These are phyloP conservation scores for Bassia scoparia DNA, from an alignment of 148 eudicot species.

Conservation along the genomic window DNA sequence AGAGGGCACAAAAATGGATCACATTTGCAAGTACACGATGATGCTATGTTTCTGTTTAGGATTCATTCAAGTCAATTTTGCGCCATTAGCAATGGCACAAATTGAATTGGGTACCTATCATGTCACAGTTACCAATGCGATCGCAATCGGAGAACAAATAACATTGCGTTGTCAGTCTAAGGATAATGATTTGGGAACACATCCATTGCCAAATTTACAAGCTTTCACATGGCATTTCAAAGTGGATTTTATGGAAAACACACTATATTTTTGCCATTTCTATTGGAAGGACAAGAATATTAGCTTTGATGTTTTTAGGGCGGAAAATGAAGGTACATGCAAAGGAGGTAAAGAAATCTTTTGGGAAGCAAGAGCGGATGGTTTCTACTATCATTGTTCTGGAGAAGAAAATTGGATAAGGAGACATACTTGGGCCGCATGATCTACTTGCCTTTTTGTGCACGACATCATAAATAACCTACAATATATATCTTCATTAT, in stretches of 20 bases:
- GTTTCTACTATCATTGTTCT: background rate
- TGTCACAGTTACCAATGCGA: background rate
- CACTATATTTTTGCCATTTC: slow-evolving; percentile 20
- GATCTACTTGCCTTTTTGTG: background rate
- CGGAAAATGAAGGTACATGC: background rate
- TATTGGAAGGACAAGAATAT: background rate
- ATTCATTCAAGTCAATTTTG: background rate
- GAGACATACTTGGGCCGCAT: background rate
- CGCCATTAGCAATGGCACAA: slow-evolving; percentile 1
- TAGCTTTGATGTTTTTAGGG: slow-evolving; percentile 11
- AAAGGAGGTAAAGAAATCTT: background rate
- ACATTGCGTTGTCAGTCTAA: slow-evolving; percentile 15
- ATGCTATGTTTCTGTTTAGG: background rate
- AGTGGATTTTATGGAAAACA: background rate
- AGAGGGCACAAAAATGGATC: too few relatives aligned
- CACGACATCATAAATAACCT: too few relatives aligned
- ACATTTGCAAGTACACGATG: background rate
- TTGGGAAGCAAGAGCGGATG: background rate
- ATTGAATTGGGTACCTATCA: background rate
- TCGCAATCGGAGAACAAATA: background rate
- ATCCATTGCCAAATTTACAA: background rate
- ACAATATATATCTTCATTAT: too few relatives aligned
- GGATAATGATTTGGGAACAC: slow-evolving; percentile 18
- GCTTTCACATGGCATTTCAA: slow-evolving; percentile 9
- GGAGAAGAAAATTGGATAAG: background rate